Percentiles rank a stretch among this genome's conserved stretches.
These are phyloP conservation scores for Ogataea sp. DNA, from an alignment of 805 yeast genomes.

Conservation along the genomic window DNA sequence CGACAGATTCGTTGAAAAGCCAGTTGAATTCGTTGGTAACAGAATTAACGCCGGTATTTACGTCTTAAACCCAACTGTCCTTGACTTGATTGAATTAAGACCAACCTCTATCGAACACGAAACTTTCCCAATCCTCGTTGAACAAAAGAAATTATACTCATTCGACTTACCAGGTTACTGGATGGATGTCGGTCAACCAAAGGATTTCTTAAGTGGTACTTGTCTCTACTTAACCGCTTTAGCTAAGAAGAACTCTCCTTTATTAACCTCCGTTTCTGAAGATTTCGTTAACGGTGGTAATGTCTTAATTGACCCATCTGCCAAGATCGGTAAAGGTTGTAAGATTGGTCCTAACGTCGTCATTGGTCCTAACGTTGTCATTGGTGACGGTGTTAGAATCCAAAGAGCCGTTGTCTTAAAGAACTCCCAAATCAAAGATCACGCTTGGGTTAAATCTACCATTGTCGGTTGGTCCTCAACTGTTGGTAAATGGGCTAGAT, in stretches of 20 bases:
- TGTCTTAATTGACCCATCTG: constrained; percentile 91
- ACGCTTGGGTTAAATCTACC: constrained; percentile 95
- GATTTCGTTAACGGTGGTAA: constrained; percentile 81
- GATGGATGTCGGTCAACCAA: constrained; percentile 99
- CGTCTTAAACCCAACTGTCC: constrained; percentile 94
- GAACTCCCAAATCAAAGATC: constrained; percentile 89
- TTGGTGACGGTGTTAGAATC: constrained; percentile 98
- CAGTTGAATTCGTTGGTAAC: constrained; percentile 98
- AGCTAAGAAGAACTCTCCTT: constrained; percentile 68
- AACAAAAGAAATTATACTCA: constrained; percentile 80
- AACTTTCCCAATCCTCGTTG: constrained; percentile 95
- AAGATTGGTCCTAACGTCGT: constrained; percentile 98
- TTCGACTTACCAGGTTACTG: constrained; percentile 98
- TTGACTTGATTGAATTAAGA: constrained; percentile 92
- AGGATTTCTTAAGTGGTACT: constrained; percentile 96
- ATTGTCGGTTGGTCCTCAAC: constrained; percentile 99
- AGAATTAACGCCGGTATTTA: constrained; percentile 99
- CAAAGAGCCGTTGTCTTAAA: constrained; percentile 89
- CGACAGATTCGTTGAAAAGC: constrained; percentile 98
- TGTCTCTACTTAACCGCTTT: constrained; percentile 83
- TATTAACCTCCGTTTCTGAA: constrained; percentile 52
- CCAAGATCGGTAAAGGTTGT: constrained; percentile 85
- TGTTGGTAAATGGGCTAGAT: constrained; percentile 98
- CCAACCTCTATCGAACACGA: constrained; percentile 99
- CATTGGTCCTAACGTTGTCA: constrained; percentile 90